phyloP scores from a whole-genome alignment of 2,329 filamentous ascomycete genomes.

The Saccharata proteae region DNA sequence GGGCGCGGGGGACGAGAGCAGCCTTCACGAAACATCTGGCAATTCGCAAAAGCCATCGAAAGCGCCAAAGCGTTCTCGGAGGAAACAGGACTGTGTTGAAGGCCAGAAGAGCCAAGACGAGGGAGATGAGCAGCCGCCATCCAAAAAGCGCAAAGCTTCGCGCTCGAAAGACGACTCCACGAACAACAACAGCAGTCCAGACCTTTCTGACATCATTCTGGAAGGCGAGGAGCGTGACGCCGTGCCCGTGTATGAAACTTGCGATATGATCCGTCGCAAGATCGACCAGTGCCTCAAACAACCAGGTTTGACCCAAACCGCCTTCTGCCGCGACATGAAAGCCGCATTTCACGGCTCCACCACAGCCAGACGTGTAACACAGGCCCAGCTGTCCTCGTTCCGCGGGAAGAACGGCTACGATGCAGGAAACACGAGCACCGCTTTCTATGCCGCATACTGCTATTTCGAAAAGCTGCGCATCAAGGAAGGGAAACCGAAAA shows the following conservation, averaged over 20 bases:
- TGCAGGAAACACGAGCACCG: slow-evolving; percentile 35
- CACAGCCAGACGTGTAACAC: slow-evolving; percentile 23
- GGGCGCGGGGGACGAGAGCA: no score
- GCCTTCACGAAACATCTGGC: no score
- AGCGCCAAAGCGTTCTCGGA: no score
- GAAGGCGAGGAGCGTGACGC: slow-evolving; percentile 34
- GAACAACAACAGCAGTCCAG: slow-evolving; percentile 10
- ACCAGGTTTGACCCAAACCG: slow-evolving; percentile 38
- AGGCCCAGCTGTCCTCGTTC: slow-evolving; percentile 38
- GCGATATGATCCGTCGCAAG: slow-evolving; percentile 46
- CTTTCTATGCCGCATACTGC: slow-evolving; percentile 45
- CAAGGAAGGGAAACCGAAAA: slow-evolving; percentile 40
- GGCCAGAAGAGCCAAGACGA: no score
- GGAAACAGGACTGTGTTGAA: no score
- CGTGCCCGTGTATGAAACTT: slow-evolving; percentile 43
- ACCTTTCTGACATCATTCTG: slow-evolving; percentile 33
- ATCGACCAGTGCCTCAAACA: slow-evolving; percentile 40
- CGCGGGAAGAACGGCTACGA: slow-evolving; percentile 36
- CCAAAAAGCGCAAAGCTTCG: no score
- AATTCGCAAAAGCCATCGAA: no score
- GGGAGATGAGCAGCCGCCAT: no score
- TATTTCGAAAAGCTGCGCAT: slow-evolving; percentile 49
- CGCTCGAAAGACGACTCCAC: slow-evolving; percentile 15
- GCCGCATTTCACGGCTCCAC: slow-evolving; percentile 28
- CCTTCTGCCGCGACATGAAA: slow-evolving; percentile 38